A percentile compares a stretch with the other conserved stretches of the same genome.
Conservation (phyloP, 805 yeast genomes). For the Starmerella roubikii region DNA sequence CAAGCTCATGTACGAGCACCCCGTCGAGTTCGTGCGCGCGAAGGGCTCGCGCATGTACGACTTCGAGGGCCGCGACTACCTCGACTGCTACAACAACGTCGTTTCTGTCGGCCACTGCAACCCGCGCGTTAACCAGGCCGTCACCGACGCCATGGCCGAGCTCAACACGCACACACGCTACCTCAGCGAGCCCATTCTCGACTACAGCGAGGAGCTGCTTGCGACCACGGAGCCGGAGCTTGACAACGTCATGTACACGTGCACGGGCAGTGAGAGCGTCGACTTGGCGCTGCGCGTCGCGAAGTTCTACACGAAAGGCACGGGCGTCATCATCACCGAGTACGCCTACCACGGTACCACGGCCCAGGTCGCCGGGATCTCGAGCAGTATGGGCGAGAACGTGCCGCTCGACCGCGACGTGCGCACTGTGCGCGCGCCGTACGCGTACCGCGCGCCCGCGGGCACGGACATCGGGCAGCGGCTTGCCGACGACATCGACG, state of each 20-base stretch:
- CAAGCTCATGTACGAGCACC: slow-evolving; percentile 14
- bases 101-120: slow-evolving; percentile 14
- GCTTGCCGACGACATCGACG: slow-evolving; percentile 11
- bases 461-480: slow-evolving; percentile 9
- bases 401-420: slow-evolving; percentile 8
- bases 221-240: slow-evolving; percentile 5
- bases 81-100: slow-evolving; percentile 14
- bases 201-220: slow-evolving; percentile 7
- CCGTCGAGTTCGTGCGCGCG: slow-evolving; percentile 11
- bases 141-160: slow-evolving; percentile 5
- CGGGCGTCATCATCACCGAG: slow-evolving; percentile 10
- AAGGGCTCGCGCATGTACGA: slow-evolving; percentile 10
- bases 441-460: slow-evolving; percentile 3
- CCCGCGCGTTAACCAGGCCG: slow-evolving; percentile 5
- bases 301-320: slow-evolving; percentile 12
- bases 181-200: slow-evolving; percentile 7
- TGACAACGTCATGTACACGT: slow-evolving; percentile 9
- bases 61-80: slow-evolving; percentile 5
- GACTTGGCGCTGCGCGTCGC: slow-evolving; percentile 11
- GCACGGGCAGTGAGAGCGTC: slow-evolving; percentile 13
- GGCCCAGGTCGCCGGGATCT: slow-evolving; percentile 9
- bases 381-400: slow-evolving; percentile 9
- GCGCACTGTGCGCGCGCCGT: slow-evolving; percentile 8
- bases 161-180: slow-evolving; percentile 14
- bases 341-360: slow-evolving; percentile 13